These are phyloP conservation scores for Cercospora citrullina DNA, from an alignment of 2,329 filamentous ascomycete genomes.

Conservation along the genomic window DNA sequence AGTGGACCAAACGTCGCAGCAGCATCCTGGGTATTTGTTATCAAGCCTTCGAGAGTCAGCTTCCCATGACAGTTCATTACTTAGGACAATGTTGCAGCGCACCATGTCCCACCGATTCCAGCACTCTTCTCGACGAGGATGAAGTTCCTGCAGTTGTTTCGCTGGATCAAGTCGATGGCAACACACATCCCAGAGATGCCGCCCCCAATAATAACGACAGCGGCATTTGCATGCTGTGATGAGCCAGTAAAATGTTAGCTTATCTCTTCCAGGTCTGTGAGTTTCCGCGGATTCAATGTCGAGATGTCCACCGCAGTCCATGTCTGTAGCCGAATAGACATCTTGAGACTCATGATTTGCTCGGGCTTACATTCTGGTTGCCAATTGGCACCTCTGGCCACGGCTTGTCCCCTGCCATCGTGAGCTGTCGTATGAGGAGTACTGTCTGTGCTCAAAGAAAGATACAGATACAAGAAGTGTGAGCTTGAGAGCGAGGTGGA, in stretches of 20 bases:
- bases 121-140: conserved; percentile 59
- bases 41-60: conserved; percentile 39
- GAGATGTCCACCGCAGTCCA: background rate
- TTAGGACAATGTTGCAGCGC: conserved; percentile 7
- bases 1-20: conserved; percentile 50
- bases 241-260: background rate
- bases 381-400: conserved; percentile 50
- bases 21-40: conserved; percentile 56
- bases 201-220: conserved; percentile 60
- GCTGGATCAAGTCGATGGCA: conserved; percentile 58
- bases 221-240: conserved; percentile 48
- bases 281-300: background rate
- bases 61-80: too few relatives aligned
- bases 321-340: background rate
- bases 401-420: conserved; percentile 43
- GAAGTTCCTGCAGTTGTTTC: conserved; percentile 55
- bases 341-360: background rate
- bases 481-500: background rate
- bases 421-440: background rate
- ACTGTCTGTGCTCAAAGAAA: background rate
- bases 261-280: background rate
- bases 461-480: background rate
- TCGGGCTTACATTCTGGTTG: conserved; percentile 44
- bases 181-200: conserved; percentile 52
- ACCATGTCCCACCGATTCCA: conserved; percentile 56